Base-by-base conservation (phyloP, 805 yeast genomes). In the Kregervanrija delftensis region DNA sequence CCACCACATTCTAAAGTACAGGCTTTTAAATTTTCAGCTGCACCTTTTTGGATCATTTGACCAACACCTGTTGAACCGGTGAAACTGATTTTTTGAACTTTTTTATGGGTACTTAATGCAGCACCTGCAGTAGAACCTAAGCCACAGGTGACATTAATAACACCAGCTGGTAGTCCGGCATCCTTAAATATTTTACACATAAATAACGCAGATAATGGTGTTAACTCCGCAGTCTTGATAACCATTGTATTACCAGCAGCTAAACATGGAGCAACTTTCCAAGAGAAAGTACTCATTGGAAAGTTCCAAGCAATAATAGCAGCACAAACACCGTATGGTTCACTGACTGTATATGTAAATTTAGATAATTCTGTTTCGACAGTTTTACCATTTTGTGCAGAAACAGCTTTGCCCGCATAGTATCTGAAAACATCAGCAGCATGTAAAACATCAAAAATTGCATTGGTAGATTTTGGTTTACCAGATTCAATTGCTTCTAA, bases 1-100 rank as follows among this genome's bases (percentile, higher is more conserved):
- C 98, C 98, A 62, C 98, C 98, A 58, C 89, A 80, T 72, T 90
- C 98, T 63, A 90, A 76, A 37, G 97, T 90, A 51, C 89, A 87
- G 66, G 86, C 88, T 76, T 90, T 90, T 66, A 90, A 74, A 67
- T 81, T 81, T 40, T 86, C 76, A 52, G 95, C 87, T 49, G 96
- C 90, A 49, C 76, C 73, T 66, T 76, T 77, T 83, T 86, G 83
- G 61, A 90, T 86, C 57, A 68, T 69, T 65, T 86, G 84, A 61
- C 97, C 98, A 48, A 76, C 73, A 44, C 72, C 75, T 37, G 86
- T 79, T 35, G 84, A 78, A 57, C 86, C 86, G 37, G 86, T 80
- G 65, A 80, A 80, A 11, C 86, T 81, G 56, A 80, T 68, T 66
- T 80, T 80, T 61, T 74, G 75, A 55, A 80, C 73, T 57, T 69